Percentiles rank a stretch among this genome's conserved stretches.
Conservation (phyloP, 129 eudicot species). For the Cynara cardunculus region DNA sequence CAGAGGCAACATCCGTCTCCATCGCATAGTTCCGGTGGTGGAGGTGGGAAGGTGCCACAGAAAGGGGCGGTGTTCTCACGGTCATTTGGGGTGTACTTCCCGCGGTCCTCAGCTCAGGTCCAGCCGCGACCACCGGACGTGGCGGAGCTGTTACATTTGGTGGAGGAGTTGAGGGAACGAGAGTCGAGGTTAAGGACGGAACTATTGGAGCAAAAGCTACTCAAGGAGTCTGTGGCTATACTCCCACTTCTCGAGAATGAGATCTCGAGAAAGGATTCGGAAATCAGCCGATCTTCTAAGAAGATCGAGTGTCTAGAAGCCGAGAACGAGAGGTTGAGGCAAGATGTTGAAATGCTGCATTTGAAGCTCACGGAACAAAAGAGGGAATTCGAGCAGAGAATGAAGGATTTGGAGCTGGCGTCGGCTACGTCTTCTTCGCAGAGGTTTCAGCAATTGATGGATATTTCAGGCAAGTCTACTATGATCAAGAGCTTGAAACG, state of each 20-base stretch:
- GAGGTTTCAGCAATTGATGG: constrained; percentile 45
- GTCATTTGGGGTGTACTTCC: constrained; percentile 82
- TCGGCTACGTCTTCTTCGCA: constrained; percentile 24
- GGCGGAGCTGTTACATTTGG: constrained; percentile 67
- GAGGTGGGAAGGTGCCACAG: constrained; percentile 35
- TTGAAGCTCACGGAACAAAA: constrained; percentile 44
- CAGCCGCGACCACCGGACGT: constrained; percentile 96
- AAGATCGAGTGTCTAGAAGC: constrained; percentile 56
- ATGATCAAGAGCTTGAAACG: constrained; percentile 43
- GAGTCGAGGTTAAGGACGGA: constrained; percentile 74
- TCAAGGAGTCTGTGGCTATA: constrained; percentile 63
- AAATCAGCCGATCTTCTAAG: constrained; percentile 20
- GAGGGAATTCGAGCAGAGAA: constrained; percentile 34
- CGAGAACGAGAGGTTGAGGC: constrained; percentile 57
- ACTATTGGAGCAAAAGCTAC: constrained; percentile 67
- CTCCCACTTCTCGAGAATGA: constrained; percentile 66
- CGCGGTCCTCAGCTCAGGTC: constrained; percentile 87
- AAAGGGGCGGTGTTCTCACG: constrained; percentile 59
- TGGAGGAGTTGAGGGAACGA: constrained; percentile 64
- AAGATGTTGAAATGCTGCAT: constrained; percentile 64
- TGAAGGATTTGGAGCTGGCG: constrained; percentile 30
- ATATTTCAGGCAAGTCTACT: constrained; percentile 32
- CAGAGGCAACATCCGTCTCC: constrained; percentile 20
- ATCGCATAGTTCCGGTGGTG: constrained; percentile 23
- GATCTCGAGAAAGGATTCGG: constrained; percentile 46